Base-by-base conservation (phyloP, 202 grass and related monocot species). In the Dendrocalamus latiflorus region DNA sequence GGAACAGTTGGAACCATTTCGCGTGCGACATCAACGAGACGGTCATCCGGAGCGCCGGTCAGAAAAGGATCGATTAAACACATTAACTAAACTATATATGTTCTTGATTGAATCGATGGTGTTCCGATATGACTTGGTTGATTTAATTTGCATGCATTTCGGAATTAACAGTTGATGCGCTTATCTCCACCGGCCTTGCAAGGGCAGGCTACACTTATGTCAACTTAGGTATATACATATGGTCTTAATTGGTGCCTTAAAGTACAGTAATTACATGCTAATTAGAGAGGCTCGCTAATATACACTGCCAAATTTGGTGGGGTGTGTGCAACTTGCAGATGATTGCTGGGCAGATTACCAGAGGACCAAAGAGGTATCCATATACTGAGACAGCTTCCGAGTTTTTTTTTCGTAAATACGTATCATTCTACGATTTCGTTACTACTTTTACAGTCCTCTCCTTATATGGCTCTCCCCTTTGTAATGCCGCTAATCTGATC, bases 1-100 rank as follows among this genome's bases (percentile, higher is more conserved):
- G 92, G 89, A 94, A 74, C 77, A 94, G 90, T 51, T 94, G 90
- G 93, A 94, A 92, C 62, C 86, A 87, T 64, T 94, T 86, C 62
- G 62, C 37, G 10, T 92, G 90, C 68, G 65, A 67, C 55, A 81
- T 92, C 67, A 88, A 90, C 68, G 93, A 94, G 85, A 81, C 68
- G 8, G 48, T 88, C 67, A 74, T 92, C 73, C 78, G 73, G 65
- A 61, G 54, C 81, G 86, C 90, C 1, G 93, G 90, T 94, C 9
- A 63, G 59, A 49, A 58, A 4, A 4, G 38, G 20, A 68, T 41
- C 3, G 4, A 58, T 58, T 58, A 8, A 41, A 41, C 36, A 2
- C n/a, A n/a, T n/a, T n/a, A n/a, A n/a, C n/a, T n/a, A n/a, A n/a
- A n/a, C n/a, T n/a, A n/a, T n/a, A n/a, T n/a, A n/a, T n/a, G n/a